Evolutionary conservation across 2,329 filamentous ascomycete genomes (phyloP).

Genomic region (Colletotrichum musicola): DNA sequence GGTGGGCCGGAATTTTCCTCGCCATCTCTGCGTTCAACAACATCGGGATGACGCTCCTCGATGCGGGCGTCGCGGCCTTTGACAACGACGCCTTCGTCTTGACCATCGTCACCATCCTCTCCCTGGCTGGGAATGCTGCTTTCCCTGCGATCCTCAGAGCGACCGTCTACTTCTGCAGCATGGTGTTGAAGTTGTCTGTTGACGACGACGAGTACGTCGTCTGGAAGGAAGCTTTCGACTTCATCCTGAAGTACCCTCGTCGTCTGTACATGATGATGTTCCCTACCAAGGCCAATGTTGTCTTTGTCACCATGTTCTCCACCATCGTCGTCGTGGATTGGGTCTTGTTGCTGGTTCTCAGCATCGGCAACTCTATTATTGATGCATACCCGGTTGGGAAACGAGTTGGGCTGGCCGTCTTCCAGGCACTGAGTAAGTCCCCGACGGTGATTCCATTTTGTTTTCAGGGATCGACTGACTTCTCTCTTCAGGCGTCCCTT

Average conservation of each 20-base stretch:
- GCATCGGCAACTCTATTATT: constrained; percentile 70
- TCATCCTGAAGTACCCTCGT: constrained; percentile 68
- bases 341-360: constrained; percentile 74
- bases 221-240: constrained; percentile 64
- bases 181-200: constrained; percentile 54
- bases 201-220: constrained; percentile 51
- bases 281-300: constrained; percentile 73
- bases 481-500: constrained; percentile 64
- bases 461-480: constrained; percentile 1
- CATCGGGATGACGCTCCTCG: constrained; percentile 75
- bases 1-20: constrained; percentile 78
- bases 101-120: constrained; percentile 66
- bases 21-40: constrained; percentile 78
- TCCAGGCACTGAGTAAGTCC: constrained; percentile 68
- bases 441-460: neutral
- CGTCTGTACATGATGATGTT: constrained; percentile 75
- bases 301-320: constrained; percentile 71
- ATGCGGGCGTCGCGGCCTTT: constrained; percentile 75
- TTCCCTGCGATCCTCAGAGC: constrained; percentile 74
- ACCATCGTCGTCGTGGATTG: constrained; percentile 73
- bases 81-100: constrained; percentile 64
- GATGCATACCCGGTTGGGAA: constrained; percentile 63
- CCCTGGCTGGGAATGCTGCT: constrained; percentile 75
- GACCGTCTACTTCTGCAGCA: constrained; percentile 66
- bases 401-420: constrained; percentile 73